Evolutionary conservation across 2,329 filamentous ascomycete genomes (phyloP), one percentile per base, ranked within the genome.

Genomic region (Stenocarpella maydis): DNA sequence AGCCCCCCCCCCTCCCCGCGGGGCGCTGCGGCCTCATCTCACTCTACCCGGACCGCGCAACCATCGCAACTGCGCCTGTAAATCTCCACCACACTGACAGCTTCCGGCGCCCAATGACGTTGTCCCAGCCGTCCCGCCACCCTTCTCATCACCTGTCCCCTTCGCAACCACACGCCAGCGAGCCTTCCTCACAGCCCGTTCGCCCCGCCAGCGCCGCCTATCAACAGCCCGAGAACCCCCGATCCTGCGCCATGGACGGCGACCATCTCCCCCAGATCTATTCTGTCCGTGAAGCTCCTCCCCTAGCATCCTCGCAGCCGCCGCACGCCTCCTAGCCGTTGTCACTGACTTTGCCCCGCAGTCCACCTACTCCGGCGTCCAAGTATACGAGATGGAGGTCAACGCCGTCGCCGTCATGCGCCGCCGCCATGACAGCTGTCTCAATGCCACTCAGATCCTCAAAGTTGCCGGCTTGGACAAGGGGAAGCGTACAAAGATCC

Each of bases 351-450:
- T 21, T 47, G 7, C 15, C 70, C 21, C 55, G 19, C 73, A 89
- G 87, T 95, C 95, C 71, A 92, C 97, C 49, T 98, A 98, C 80
- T 98, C 95, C 9, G 94, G 95, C 74, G 94, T 98, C 54, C 91
- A 95, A 71, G 96, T 99, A 19, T 99, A 98, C 83, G 96, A 99
- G 81, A 98, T 98, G 94, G 95, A 98, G 79, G 92, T 98, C 71
- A 97, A 97, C 78, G 89, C 89, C 54, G 86, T 99, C 73, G 94
- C 94, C 28, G 95, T 98, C 63, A 99, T 99, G 96, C 93, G 96
- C 79, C 91, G 96, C 69, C 91, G 96, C 73, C 92, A 92, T 74
- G 96, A 99, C 80, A 95, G 94, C 74, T 98, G 95, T 93, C 86
- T 99, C 74, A 99, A 99, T 82, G 96, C 96, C 65, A 99, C 96